Conservation (phyloP, 768 basidiomycete species). For the Russula foetens region DNA sequence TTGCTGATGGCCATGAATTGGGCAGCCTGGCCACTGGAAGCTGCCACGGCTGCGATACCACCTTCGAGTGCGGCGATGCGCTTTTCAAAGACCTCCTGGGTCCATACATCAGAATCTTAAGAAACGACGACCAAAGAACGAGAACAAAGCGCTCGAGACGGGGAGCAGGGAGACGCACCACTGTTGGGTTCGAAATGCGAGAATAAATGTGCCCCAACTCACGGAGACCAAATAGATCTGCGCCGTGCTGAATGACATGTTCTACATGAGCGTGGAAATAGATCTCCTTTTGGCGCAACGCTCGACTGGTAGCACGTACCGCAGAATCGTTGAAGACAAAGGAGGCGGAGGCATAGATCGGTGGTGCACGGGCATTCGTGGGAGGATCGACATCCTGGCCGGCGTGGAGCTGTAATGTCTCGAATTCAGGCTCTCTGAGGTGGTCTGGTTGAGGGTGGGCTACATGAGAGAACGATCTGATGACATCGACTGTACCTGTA, state of each 20-base stretch:
- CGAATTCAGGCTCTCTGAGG: slow-evolving; percentile 52
- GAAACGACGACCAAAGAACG: too few species aligned
- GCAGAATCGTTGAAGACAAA: slow-evolving; percentile 67
- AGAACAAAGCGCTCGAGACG: slow-evolving; percentile 3
- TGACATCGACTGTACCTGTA: neutral
- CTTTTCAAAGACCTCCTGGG: too few species aligned
- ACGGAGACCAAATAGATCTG: slow-evolving; percentile 58
- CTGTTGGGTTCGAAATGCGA: slow-evolving; percentile 60
- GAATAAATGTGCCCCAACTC: slow-evolving; percentile 55
- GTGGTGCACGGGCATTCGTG: slow-evolving; percentile 67
- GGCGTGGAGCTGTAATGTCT: slow-evolving; percentile 77
- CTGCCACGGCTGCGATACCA: slow-evolving; percentile 66
- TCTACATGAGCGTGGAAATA: neutral
- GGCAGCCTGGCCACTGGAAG: slow-evolving; percentile 67
- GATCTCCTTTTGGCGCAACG: too few species aligned
- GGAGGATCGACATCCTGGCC: slow-evolving; percentile 57
- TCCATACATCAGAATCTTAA: too few species aligned
- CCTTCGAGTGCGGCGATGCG: slow-evolving; percentile 75
- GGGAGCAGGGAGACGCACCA: slow-evolving; percentile 33
- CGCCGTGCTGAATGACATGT: slow-evolving; percentile 44
- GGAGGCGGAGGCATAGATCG: slow-evolving; percentile 67
- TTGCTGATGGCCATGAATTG: slow-evolving; percentile 48
- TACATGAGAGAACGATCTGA: too few species aligned
- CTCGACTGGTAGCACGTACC: slow-evolving; percentile 29
- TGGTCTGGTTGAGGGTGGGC: neutral